Conservation (phyloP, 164 flowering plant species). For the Macadamia tetraphylla region DNA sequence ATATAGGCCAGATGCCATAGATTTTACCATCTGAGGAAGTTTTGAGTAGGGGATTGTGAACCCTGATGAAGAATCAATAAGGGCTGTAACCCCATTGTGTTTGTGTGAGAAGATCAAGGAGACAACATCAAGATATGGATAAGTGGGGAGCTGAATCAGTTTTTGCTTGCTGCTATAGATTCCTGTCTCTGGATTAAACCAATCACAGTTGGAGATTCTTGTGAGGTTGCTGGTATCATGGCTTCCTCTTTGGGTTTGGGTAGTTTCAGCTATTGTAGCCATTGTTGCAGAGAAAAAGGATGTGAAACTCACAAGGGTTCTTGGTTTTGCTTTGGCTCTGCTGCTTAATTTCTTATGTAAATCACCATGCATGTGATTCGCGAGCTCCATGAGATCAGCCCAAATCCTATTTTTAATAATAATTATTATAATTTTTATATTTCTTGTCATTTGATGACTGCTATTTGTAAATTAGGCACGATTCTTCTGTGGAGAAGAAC, state of each 20-base stretch:
- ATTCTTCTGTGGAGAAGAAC: no score
- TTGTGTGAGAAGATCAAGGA: conserved; percentile 56
- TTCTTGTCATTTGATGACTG: no score
- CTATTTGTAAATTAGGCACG: no score
- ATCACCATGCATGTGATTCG: no score
- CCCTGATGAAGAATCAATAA: conserved; percentile 67
- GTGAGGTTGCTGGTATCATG: background rate
- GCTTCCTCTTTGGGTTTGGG: background rate
- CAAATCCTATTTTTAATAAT: no score
- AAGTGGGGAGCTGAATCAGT: conserved; percentile 33
- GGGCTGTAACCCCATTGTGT: conserved; percentile 43
- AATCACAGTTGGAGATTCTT: conserved; percentile 6
- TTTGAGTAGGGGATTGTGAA: conserved; percentile 43
- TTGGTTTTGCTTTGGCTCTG: no score
- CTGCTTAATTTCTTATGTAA: no score
- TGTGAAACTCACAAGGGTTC: background rate
- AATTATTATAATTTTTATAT: no score
- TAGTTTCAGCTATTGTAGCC: background rate
- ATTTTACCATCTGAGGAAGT: conserved; percentile 41
- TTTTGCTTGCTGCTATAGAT: conserved; percentile 49
- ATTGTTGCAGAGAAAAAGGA: no score
- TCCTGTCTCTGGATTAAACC: conserved; percentile 58
- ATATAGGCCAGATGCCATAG: conserved; percentile 56
- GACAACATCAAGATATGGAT: conserved; percentile 60
- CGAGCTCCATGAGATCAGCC: no score